These are phyloP conservation scores for Cinnamomum chago DNA, from an alignment of 164 flowering plant genomes.

Conservation along the genomic window DNA sequence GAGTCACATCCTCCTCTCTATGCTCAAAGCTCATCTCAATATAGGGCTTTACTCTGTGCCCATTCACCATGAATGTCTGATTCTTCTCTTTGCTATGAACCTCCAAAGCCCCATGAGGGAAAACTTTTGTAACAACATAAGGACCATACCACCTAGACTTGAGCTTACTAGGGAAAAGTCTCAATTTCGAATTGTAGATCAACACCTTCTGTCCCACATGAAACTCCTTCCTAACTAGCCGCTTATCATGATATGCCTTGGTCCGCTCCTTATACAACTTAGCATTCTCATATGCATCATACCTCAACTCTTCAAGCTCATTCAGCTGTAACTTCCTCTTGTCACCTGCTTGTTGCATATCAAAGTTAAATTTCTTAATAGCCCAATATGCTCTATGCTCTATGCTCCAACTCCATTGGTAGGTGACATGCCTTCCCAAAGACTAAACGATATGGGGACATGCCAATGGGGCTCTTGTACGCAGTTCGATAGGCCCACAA, in stretches of 20 bases:
- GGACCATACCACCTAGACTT: neutral
- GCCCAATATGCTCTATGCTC: constrained; percentile 14
- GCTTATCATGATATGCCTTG: neutral
- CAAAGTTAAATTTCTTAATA: neutral
- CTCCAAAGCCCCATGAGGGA: too few species aligned
- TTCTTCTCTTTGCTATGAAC: too few species aligned
- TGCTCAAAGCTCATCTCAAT: too few species aligned
- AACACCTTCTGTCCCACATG: neutral
- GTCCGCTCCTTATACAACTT: neutral
- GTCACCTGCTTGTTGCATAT: neutral
- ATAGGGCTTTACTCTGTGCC: too few species aligned
- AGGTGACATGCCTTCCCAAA: constrained; percentile 17
- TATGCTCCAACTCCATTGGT: constrained; percentile 15
- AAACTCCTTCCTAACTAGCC: neutral
- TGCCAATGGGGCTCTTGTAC: constrained; percentile 9
- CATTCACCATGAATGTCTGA: too few species aligned
- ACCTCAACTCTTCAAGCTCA: neutral
- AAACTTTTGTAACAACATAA: too few species aligned
- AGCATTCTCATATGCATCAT: neutral
- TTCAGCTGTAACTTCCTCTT: neutral
- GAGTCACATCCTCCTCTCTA: too few species aligned
- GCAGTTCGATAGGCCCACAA: constrained; percentile 2
- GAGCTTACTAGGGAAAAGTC: neutral
- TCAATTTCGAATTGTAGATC: neutral
- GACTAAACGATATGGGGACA: constrained; percentile 11